phyloP scores from a whole-genome alignment of 306 rosid genomes.

The Glycine soja region DNA sequence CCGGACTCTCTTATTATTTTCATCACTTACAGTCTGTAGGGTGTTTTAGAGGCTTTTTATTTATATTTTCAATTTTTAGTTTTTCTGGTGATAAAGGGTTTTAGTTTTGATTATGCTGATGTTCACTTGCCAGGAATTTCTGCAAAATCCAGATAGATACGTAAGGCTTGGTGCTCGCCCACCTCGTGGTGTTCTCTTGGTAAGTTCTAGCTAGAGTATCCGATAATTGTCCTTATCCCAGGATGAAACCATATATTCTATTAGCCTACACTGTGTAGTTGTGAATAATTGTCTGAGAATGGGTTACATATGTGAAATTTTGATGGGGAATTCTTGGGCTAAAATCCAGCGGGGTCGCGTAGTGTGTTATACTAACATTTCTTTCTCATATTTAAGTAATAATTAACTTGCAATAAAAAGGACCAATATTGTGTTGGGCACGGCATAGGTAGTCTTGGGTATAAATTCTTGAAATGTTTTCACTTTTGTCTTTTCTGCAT shows the following conservation, averaged over 20 bases:
- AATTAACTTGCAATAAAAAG: conserved; percentile 23
- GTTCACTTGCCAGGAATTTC: conserved; percentile 82
- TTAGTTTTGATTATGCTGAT: conserved; percentile 44
- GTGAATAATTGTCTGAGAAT: conserved; percentile 16
- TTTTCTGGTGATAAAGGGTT: conserved; percentile 36
- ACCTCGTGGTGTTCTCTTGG: conserved; percentile 98
- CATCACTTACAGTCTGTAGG: conserved; percentile 12
- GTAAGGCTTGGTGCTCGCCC: conserved; percentile 95
- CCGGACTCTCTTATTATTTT: conserved; percentile 43
- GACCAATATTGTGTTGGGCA: conserved; percentile 38
- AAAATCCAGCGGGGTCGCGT: conserved; percentile 10
- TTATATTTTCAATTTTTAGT: conserved; percentile 19
- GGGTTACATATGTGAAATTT: conserved; percentile 37
- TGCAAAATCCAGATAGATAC: conserved; percentile 89
- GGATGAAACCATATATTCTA: neutral
- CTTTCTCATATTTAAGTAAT: conserved; percentile 20
- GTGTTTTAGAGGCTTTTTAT: conserved; percentile 40
- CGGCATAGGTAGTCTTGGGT: conserved; percentile 37
- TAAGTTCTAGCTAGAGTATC: conserved; percentile 55
- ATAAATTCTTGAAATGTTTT: conserved; percentile 29
- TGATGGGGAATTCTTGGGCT: neutral
- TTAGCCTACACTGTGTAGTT: neutral
- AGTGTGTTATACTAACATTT: neutral
- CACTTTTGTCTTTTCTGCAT: neutral
- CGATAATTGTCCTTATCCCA: conserved; percentile 6